Evolutionary conservation across 345 rosid species (phyloP), one percentile per base, ranked within the genome.

Genomic region (Eutrema heterophyllum): DNA sequence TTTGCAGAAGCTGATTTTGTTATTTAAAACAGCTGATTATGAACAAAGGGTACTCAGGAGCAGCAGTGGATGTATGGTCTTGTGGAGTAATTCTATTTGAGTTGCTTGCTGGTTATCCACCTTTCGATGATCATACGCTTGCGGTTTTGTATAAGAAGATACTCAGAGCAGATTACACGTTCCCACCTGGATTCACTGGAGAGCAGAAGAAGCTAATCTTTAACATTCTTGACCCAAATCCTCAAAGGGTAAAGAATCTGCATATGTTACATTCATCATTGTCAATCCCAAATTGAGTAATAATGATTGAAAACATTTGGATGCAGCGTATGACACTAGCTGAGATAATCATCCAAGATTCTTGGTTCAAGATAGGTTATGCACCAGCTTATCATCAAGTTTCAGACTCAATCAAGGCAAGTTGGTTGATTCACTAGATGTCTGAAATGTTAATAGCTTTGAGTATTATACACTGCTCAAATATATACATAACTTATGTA

Each of bases 71-170:
- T 80, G 81, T 88, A 51, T 91, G 98, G 97, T 91, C 98, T 18
- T 91, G 95, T 69, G 96, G 97, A 58, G 95, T 94, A 40, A 83
- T 94, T 67, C 96, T 94, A 39, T 94, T 89, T 52, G 96, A 94
- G 63, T 75, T 87, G 62, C 93, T 91, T 54, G 82, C 96, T 4
- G 97, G 97, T 27, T 75, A 64, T 80, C 86, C 91, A 9, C 96
- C 93, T 2, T 94, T 89, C 21, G 87, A 91, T 56, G 95, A 94
- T 10, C 86, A 82, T n/a, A 89, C 84, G 27, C 93, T 94, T 64
- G 76, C 84, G 65, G 67, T 75, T 67, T 70, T 89, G 59, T 94
- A 88, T 77, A 88, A 74, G 60, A 94, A 94, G 89, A 90, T 90
- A 75, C 85, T 85, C 67, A 79, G 67, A 72, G 97, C 98, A 69